These are phyloP conservation scores for Paraphysoderma sedebokerense DNA, from an alignment of 371 early-diverging fungal species.

Conservation along the genomic window DNA sequence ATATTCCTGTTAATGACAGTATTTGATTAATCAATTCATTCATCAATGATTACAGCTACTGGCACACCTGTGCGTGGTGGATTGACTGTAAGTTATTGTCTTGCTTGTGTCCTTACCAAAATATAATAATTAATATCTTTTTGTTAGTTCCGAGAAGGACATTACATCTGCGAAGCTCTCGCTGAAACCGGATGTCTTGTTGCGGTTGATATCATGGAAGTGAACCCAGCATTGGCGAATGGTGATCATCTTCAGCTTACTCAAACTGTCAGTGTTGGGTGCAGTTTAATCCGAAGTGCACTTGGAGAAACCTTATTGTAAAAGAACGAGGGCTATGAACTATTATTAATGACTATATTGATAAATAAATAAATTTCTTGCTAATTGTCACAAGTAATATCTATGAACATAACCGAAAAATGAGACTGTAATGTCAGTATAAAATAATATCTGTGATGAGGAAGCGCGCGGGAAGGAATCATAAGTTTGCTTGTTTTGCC, in stretches of 20 bases:
- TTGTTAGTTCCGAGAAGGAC: slow-evolving; percentile 60
- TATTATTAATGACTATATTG: not conserved
- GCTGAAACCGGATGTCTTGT: slow-evolving; percentile 78
- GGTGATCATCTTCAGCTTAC: slow-evolving; percentile 46
- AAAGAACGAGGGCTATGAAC: no score
- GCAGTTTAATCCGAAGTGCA: slow-evolving; percentile 62
- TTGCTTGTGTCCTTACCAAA: not conserved
- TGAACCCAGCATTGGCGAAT: slow-evolving; percentile 63
- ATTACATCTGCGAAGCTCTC: slow-evolving; percentile 78
- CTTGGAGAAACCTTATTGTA: slow-evolving; percentile 56
- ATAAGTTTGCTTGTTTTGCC: no score
- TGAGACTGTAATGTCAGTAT: no score
- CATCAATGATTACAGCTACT: slow-evolving; percentile 5
- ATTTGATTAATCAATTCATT: not conserved
- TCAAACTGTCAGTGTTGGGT: slow-evolving; percentile 76
- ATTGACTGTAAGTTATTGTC: slow-evolving; percentile 44
- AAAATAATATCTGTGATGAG: no score
- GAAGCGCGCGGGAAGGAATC: no score
- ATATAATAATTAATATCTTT: not conserved
- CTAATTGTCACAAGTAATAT: no score
- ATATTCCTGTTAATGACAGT: not conserved
- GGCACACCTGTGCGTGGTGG: slow-evolving; percentile 95
- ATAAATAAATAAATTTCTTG: not conserved
- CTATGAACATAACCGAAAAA: no score
- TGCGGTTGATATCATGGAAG: slow-evolving; percentile 86